Percentiles rank a stretch among this genome's conserved stretches.
Evolutionary conservation across 1,284 basidiomycete genomes (phyloP).

Genomic region (Macrocystidia cucumis): DNA sequence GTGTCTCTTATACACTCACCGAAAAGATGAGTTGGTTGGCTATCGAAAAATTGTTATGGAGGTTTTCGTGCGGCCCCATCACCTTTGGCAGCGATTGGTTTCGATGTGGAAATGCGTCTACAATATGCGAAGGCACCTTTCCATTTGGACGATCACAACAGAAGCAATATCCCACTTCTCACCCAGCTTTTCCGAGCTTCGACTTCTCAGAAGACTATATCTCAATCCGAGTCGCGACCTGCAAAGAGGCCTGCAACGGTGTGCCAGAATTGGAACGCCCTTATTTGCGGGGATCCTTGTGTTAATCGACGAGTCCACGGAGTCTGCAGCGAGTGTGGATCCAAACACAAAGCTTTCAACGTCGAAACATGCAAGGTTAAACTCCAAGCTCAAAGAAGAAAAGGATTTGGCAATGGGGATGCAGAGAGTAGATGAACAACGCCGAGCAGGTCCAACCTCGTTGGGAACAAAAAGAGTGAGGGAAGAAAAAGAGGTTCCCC

Average conservation of each 20-base stretch:
- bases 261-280: slow-evolving; percentile 16
- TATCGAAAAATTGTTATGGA: slow-evolving; percentile 13
- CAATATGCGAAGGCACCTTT: slow-evolving; percentile 13
- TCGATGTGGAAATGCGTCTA: slow-evolving; percentile 12
- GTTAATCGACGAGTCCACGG: no score
- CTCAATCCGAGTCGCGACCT: slow-evolving; percentile 2
- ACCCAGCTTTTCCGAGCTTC: slow-evolving; percentile 9
- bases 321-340: no score
- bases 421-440: slow-evolving; percentile 1
- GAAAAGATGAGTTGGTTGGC: slow-evolving; percentile 12
- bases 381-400: neutral
- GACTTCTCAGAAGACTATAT: neutral
- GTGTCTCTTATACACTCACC: slow-evolving; percentile 17
- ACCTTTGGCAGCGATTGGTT: slow-evolving; percentile 8
- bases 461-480: no score
- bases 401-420: neutral
- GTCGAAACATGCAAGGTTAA: neutral
- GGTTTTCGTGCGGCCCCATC: slow-evolving; percentile 11
- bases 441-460: no score
- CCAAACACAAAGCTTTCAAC: neutral
- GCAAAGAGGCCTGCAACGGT: slow-evolving; percentile 3
- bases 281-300: no score
- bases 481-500: neutral
- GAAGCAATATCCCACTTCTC: slow-evolving; percentile 10
- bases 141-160: slow-evolving; percentile 11